A percentile compares a stretch with the other conserved stretches of the same genome.
phyloP scores from a whole-genome alignment of 1,284 basidiomycete species.

The Ganoderma sinense region DNA sequence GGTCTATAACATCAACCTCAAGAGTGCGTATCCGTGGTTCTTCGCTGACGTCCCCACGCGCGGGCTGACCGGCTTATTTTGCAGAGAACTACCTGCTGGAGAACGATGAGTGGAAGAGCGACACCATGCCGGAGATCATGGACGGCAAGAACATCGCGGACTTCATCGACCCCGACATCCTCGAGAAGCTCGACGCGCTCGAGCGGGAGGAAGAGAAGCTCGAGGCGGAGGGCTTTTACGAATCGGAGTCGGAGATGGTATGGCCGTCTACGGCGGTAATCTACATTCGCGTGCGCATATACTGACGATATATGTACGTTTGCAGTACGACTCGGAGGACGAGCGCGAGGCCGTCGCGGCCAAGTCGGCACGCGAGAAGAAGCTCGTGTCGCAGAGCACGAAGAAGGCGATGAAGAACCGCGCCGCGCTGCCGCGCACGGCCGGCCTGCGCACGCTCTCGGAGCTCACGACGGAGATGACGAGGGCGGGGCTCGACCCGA shows the following conservation, averaged over 20 bases:
- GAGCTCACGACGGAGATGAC: slow-evolving; percentile 88
- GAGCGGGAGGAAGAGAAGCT: slow-evolving; percentile 97
- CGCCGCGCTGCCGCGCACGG: slow-evolving; percentile 86
- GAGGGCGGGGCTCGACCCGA: slow-evolving; percentile 90
- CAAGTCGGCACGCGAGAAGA: slow-evolving; percentile 73
- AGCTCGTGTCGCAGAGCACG: slow-evolving; percentile 78
- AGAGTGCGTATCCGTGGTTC: slow-evolving; percentile 61
- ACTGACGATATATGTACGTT: not conserved
- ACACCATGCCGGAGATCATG: slow-evolving; percentile 95
- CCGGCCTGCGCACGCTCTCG: slow-evolving; percentile 84
- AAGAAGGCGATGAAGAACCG: slow-evolving; percentile 93
- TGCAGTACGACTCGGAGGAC: slow-evolving; percentile 90
- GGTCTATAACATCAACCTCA: slow-evolving; percentile 89
- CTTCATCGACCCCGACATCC: slow-evolving; percentile 99
- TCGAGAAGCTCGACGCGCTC: slow-evolving; percentile 95
- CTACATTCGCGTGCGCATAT: slow-evolving; percentile 4
- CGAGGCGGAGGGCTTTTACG: slow-evolving; percentile 95
- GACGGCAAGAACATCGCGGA: slow-evolving; percentile 99
- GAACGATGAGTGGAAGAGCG: slow-evolving; percentile 96
- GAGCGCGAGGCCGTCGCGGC: slow-evolving; percentile 83
- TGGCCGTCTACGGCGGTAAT: slow-evolving; percentile 30
- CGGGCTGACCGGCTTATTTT: slow-evolving; percentile 22
- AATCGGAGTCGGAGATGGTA: slow-evolving; percentile 86
- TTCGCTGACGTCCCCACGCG: not conserved
- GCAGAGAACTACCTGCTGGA: slow-evolving; percentile 91